A percentile compares a stretch with the other conserved stretches of the same genome.
Evolutionary conservation across 306 rosid genomes (phyloP).

Genomic region (Senna siamea): DNA sequence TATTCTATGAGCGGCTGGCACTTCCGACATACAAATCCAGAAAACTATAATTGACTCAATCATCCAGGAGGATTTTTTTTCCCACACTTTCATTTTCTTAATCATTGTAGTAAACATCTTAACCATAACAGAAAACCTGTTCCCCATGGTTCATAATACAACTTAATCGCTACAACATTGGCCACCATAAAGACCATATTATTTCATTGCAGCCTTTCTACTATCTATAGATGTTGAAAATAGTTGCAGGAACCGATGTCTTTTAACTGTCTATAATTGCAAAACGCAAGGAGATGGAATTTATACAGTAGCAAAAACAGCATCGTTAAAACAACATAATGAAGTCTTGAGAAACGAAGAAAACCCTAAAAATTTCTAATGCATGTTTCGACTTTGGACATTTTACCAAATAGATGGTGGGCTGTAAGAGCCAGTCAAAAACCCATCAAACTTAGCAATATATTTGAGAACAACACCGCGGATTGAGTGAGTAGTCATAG

Average conservation of each 20-base stretch:
- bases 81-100: not conserved
- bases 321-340: constrained; percentile 10
- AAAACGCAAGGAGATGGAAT: not conserved
- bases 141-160: constrained; percentile 10
- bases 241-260: not conserved
- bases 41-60: constrained; percentile 12
- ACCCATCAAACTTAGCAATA: not conserved
- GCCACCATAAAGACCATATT: not conserved
- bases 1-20: constrained; percentile 16
- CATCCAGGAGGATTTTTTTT: constrained; percentile 5
- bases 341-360: constrained; percentile 13
- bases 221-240: not conserved
- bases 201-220: constrained; percentile 8
- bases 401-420: constrained; percentile 40
- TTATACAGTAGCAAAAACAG: not conserved
- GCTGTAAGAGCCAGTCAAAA: constrained; percentile 23
- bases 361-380: constrained; percentile 9
- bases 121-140: not conserved
- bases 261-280: not conserved
- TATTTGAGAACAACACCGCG: not conserved
- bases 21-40: constrained; percentile 14
- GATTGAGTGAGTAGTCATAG: not conserved
- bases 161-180: not conserved
- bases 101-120: constrained; percentile 1
- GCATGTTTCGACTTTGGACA: constrained; percentile 16